Conservation (phyloP, 2,329 filamentous ascomycete species). For the Dryadomyces quercivorus region DNA sequence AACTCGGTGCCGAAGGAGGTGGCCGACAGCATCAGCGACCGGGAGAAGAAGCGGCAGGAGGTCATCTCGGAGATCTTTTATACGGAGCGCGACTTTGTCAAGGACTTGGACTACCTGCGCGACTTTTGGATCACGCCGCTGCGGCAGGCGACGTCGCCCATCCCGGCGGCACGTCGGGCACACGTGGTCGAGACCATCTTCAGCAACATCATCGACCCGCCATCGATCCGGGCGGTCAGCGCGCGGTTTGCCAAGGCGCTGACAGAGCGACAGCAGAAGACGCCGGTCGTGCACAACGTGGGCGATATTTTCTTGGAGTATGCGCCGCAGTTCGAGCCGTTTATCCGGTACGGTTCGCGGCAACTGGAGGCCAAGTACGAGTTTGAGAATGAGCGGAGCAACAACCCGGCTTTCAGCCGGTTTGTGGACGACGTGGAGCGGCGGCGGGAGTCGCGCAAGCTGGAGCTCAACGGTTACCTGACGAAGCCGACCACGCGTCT, state of each 20-base stretch:
- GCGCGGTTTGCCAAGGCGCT: slow-evolving; percentile 77
- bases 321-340: slow-evolving; percentile 85
- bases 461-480: slow-evolving; percentile 93
- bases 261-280: slow-evolving; percentile 81
- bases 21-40: slow-evolving; percentile 77
- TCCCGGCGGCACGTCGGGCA: slow-evolving; percentile 76
- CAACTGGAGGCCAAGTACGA: slow-evolving; percentile 96
- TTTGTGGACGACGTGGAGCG: slow-evolving; percentile 96
- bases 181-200: slow-evolving; percentile 92
- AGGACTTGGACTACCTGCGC: slow-evolving; percentile 91
- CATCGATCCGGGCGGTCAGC: slow-evolving; percentile 78
- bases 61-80: slow-evolving; percentile 98
- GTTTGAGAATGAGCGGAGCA: slow-evolving; percentile 88
- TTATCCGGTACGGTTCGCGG: slow-evolving; percentile 91
- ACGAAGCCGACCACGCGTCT: slow-evolving; percentile 95
- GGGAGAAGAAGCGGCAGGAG: slow-evolving; percentile 94
- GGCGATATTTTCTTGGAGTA: slow-evolving; percentile 92
- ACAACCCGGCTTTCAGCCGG: slow-evolving; percentile 72
- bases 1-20: slow-evolving; percentile 95
- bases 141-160: slow-evolving; percentile 69
- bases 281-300: slow-evolving; percentile 75
- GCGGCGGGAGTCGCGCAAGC: slow-evolving; percentile 88
- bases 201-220: slow-evolving; percentile 79
- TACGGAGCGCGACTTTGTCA: slow-evolving; percentile 96
- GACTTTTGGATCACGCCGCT: slow-evolving; percentile 98